Base-by-base conservation (phyloP, 2,329 filamentous ascomycete species). In the Colletotrichum siamense region DNA sequence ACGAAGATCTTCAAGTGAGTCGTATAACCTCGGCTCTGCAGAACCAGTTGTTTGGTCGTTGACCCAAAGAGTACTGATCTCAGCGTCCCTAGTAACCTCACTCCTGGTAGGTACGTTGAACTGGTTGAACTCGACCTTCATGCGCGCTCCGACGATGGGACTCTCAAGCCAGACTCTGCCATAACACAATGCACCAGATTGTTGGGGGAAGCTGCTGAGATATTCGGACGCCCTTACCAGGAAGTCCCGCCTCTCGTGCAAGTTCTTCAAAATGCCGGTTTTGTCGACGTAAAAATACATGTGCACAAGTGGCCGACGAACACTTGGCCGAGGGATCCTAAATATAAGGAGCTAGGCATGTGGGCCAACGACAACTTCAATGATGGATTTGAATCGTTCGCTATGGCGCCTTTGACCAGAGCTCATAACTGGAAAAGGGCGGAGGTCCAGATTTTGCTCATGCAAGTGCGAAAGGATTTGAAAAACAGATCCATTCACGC, bases 41-140 rank as follows among this genome's bases (percentile, higher is more conserved):
- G n/a, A n/a, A n/a, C n/a, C n/a, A n/a, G n/a, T n/a, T n/a, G n/a
- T n/a, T n/a, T n/a, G n/a, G n/a, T n/a, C n/a, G n/a, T n/a, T n/a
- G n/a, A n/a, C n/a, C n/a, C n/a, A n/a, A n/a, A n/a, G n/a, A n/a
- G n/a, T n/a, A n/a, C n/a, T n/a, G n/a, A n/a, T n/a, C n/a, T n/a
- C n/a, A n/a, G n/a, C n/a, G n/a, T n/a, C n/a, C n/a, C n/a, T n/a
- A n/a, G n/a, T n/a, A n/a, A n/a, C 82, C 83, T 63, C 88, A 88
- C 69, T 81, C 88, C 91, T 0, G 91, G 91, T 12, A 90, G 87
- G 6, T 83, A 79, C 57, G 80, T 87, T 22, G 87, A 89, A 77
- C 78, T 86, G 3, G 83, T 87, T n/a, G 88, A 90, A 36, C 82
- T 86, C 4, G 81, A 84, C 32, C 83, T 86, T 6, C 80, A 81